Evolutionary conservation across 768 basidiomycete genomes (phyloP).

Genomic region (Suillus subaureus): DNA sequence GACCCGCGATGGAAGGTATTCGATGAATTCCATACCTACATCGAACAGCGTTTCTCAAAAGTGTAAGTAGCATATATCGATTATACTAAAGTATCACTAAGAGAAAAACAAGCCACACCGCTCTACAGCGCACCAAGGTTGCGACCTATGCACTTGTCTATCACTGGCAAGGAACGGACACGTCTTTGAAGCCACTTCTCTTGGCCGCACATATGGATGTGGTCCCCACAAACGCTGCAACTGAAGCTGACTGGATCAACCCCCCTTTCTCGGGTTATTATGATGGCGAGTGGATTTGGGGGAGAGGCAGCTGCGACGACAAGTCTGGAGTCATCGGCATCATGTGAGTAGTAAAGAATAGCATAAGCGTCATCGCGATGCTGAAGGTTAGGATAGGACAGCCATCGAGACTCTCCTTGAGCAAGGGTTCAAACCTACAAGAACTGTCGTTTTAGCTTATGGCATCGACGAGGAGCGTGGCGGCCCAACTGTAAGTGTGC

Average conservation of each 20-base stretch:
- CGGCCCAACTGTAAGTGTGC: conserved; percentile 36
- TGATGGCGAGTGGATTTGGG: conserved; percentile 49
- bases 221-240: conserved; percentile 51
- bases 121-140: conserved; percentile 53
- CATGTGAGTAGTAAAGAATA: conserved; percentile 28
- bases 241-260: conserved; percentile 46
- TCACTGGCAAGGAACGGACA: conserved; percentile 56
- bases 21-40: conserved; percentile 24
- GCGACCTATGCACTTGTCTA: conserved; percentile 66
- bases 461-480: conserved; percentile 50
- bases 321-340: conserved; percentile 40
- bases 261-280: conserved; percentile 53
- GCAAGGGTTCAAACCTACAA: conserved; percentile 30
- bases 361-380: neutral
- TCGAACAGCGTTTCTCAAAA: conserved; percentile 56
- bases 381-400: conserved; percentile 19
- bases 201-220: conserved; percentile 53
- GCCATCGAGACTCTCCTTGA: conserved; percentile 31
- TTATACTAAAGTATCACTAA: conserved; percentile 2
- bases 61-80: conserved; percentile 39
- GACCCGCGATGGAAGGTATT: conserved; percentile 46
- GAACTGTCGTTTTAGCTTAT: conserved; percentile 37
- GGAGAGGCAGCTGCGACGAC: conserved; percentile 48
- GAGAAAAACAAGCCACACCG: conserved; percentile 40
- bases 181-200: conserved; percentile 55